phyloP scores from a whole-genome alignment of 164 flowering plant genomes.

The Echeveria elegans region DNA sequence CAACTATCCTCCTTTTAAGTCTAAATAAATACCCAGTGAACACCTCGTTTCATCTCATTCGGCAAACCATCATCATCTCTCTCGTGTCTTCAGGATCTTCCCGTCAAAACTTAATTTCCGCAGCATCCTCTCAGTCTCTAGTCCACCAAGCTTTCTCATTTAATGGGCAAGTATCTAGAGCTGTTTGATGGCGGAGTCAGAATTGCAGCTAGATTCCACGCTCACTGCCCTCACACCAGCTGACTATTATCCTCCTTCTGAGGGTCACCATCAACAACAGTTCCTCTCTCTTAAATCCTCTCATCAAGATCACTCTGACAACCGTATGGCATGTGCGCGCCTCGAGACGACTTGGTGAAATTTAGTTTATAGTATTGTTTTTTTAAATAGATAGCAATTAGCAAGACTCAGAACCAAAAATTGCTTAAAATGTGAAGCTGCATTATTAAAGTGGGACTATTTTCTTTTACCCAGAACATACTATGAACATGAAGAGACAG shows the following conservation, averaged over 20 bases:
- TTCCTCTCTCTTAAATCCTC: slow-evolving; percentile 1
- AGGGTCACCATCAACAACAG: slow-evolving; percentile 6
- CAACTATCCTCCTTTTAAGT: background rate
- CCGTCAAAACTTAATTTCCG: background rate
- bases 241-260: slow-evolving; percentile 7
- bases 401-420: too few species aligned
- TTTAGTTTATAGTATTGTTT: background rate
- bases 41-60: background rate
- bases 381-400: background rate
- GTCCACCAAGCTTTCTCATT: background rate
- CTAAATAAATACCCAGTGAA: slow-evolving; percentile 4
- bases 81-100: background rate
- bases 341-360: background rate
- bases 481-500: too few species aligned
- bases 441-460: too few species aligned
- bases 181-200: slow-evolving; percentile 9
- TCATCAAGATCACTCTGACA: background rate
- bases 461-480: too few species aligned
- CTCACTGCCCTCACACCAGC: slow-evolving; percentile 8
- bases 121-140: background rate
- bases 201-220: slow-evolving; percentile 8
- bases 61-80: background rate
- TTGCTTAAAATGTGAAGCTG: too few species aligned
- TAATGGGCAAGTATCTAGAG: slow-evolving; percentile 6
- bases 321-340: background rate